These are phyloP conservation scores for Pythium dissotocum DNA, from an alignment of 352 stramenopile species.

Conservation along the genomic window DNA sequence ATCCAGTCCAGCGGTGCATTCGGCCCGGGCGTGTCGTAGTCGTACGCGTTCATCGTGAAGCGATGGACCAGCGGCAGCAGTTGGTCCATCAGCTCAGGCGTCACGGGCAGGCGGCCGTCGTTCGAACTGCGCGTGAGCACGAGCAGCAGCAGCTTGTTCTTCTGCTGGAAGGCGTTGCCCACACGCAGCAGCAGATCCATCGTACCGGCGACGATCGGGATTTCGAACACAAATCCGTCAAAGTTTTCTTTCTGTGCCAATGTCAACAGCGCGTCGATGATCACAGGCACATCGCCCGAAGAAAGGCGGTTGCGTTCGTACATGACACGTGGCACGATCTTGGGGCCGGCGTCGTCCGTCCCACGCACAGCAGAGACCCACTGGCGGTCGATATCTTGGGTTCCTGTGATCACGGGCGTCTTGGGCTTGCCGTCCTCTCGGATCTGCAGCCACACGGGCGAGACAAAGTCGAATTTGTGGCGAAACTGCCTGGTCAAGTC, in stretches of 20 bases:
- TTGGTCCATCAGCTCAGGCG: slow-evolving; percentile 54
- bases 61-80: slow-evolving; percentile 67
- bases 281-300: slow-evolving; percentile 50
- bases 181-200: slow-evolving; percentile 63
- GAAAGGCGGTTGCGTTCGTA: slow-evolving; percentile 74
- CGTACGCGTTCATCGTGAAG: slow-evolving; percentile 85
- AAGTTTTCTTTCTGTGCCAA: slow-evolving; percentile 45
- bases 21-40: slow-evolving; percentile 58
- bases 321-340: slow-evolving; percentile 74
- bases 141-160: slow-evolving; percentile 60
- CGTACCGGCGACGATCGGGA: slow-evolving; percentile 58
- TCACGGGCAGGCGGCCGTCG: slow-evolving; percentile 50
- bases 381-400: slow-evolving; percentile 64
- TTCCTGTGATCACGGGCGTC: slow-evolving; percentile 60
- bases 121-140: slow-evolving; percentile 63
- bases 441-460: slow-evolving; percentile 83
- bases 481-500: slow-evolving; percentile 67
- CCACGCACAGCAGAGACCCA: slow-evolving; percentile 52
- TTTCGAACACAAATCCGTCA: slow-evolving; percentile 80
- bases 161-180: slow-evolving; percentile 46
- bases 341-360: slow-evolving; percentile 23
- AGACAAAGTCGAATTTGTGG: slow-evolving; percentile 77
- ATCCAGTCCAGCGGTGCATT: slow-evolving; percentile 75
- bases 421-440: slow-evolving; percentile 45
- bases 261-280: slow-evolving; percentile 52